Percentiles rank a stretch among this genome's conserved stretches.
These are phyloP conservation scores for Chlorencoelia australis DNA, from an alignment of 2,329 filamentous ascomycete genomes.

Conservation along the genomic window DNA sequence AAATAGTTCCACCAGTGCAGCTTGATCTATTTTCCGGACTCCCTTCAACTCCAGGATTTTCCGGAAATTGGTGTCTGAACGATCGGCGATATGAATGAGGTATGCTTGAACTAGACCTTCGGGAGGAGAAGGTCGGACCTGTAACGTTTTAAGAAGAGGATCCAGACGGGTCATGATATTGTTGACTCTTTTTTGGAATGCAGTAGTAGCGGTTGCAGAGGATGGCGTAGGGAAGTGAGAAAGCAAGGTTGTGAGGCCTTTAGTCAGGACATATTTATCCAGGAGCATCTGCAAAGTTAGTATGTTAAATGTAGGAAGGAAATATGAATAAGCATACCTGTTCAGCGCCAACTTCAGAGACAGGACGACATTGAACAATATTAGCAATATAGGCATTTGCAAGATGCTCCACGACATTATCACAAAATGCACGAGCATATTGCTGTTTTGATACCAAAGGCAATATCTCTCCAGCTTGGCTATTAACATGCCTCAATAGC, in stretches of 20 bases:
- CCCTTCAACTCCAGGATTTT: slow-evolving; percentile 96
- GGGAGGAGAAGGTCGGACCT: slow-evolving; percentile 82
- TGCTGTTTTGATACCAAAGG: slow-evolving; percentile 76
- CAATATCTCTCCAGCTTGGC: slow-evolving; percentile 64
- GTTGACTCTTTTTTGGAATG: slow-evolving; percentile 80
- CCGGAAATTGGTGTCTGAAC: slow-evolving; percentile 87
- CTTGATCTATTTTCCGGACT: slow-evolving; percentile 73
- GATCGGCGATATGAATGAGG: slow-evolving; percentile 91
- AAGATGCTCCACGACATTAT: slow-evolving; percentile 86
- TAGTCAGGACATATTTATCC: slow-evolving; percentile 84
- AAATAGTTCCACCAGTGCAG: slow-evolving; percentile 79
- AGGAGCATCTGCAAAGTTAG: slow-evolving; percentile 66
- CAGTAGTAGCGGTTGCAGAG: slow-evolving; percentile 27
- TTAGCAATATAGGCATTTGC: slow-evolving; percentile 70
- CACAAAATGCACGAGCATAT: slow-evolving; percentile 88
- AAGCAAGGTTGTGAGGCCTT: slow-evolving; percentile 63
- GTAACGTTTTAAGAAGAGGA: slow-evolving; percentile 87
- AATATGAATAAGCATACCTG: slow-evolving; percentile 48
- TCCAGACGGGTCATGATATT: slow-evolving; percentile 79
- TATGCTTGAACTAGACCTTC: slow-evolving; percentile 96
- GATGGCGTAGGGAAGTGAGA: slow-evolving; percentile 36
- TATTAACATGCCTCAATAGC: slow-evolving; percentile 63
- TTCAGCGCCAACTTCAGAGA: slow-evolving; percentile 89
- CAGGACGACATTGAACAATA: slow-evolving; percentile 79
- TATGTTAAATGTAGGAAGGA: background rate